These are phyloP conservation scores for Neonectria ditissima DNA, from an alignment of 2,329 filamentous ascomycete species.

Conservation along the genomic window DNA sequence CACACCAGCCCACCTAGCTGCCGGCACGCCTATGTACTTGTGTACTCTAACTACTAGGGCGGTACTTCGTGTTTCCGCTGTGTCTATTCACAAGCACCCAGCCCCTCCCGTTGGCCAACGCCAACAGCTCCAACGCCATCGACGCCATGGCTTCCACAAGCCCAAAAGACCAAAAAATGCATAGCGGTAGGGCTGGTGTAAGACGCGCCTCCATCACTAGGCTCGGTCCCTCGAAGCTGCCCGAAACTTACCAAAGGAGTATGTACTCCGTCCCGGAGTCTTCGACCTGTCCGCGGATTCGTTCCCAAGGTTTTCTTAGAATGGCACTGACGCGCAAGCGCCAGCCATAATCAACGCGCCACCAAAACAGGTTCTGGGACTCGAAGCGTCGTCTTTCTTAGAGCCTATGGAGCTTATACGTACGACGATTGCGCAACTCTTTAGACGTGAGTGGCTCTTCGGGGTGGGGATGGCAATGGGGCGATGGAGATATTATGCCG, in stretches of 20 bases:
- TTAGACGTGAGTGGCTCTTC: conserved; percentile 21
- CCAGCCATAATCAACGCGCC: conserved; percentile 33
- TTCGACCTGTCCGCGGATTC: conserved; percentile 17
- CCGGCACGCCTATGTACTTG: no score
- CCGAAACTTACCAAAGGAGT: conserved; percentile 29
- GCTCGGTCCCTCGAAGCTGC: neutral
- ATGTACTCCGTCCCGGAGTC: conserved; percentile 26
- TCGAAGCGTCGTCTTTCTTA: neutral
- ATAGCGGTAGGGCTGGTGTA: conserved; percentile 1
- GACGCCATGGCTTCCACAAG: neutral
- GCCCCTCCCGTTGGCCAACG: neutral
- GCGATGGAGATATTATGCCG: conserved; percentile 8
- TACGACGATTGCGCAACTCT: conserved; percentile 31
- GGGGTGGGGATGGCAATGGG: conserved; percentile 21
- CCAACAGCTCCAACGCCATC: neutral
- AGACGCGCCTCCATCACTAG: conserved; percentile 9
- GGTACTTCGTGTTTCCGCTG: neutral
- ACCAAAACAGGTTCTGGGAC: conserved; percentile 7
- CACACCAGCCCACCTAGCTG: neutral
- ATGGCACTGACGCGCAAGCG: conserved; percentile 34
- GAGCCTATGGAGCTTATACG: conserved; percentile 9
- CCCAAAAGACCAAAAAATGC: neutral
- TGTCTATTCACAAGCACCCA: neutral
- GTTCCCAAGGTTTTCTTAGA: conserved; percentile 11
- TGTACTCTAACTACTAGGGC: neutral